phyloP scores from a whole-genome alignment of 352 stramenopile genomes.

The Globisporangium irregulare region DNA sequence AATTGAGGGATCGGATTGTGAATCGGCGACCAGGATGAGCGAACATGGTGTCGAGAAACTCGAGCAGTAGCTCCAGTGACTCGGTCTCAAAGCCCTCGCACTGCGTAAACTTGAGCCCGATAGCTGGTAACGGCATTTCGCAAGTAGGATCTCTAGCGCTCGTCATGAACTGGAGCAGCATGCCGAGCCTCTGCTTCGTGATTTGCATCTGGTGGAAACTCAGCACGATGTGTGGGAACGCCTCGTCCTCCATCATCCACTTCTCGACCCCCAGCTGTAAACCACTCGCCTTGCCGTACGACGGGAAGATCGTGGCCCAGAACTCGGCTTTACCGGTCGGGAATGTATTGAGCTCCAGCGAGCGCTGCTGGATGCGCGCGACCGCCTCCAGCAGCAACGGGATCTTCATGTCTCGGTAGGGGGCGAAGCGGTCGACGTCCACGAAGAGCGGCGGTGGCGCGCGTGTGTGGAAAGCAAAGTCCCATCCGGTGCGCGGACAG shows the following conservation, averaged over 20 bases:
- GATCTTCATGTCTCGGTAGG: constrained; percentile 3
- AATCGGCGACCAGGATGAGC: background rate
- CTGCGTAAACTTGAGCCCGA: constrained; percentile 14
- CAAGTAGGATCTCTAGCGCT: background rate
- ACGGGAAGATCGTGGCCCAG: constrained; percentile 8
- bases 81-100: background rate
- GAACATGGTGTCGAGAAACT: constrained; percentile 7
- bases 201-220: constrained; percentile 11
- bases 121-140: no score
- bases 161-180: constrained; percentile 4
- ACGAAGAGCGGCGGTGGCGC: constrained; percentile 5
- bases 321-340: constrained; percentile 1
- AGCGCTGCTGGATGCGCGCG: background rate
- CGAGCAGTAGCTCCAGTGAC: background rate
- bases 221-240: constrained; percentile 8
- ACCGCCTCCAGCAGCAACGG: constrained; percentile 6
- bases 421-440: constrained; percentile 8
- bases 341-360: background rate
- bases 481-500: constrained; percentile 4
- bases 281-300: background rate
- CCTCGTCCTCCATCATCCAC: constrained; percentile 7
- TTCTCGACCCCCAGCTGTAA: constrained; percentile 6
- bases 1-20: constrained; percentile 3
- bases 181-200: background rate
- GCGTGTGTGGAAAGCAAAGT: constrained; percentile 5